Percentiles rank a stretch among this genome's conserved stretches.
Evolutionary conservation across 2,329 filamentous ascomycete species (phyloP).

Genomic region (Thelonectria blattea): DNA sequence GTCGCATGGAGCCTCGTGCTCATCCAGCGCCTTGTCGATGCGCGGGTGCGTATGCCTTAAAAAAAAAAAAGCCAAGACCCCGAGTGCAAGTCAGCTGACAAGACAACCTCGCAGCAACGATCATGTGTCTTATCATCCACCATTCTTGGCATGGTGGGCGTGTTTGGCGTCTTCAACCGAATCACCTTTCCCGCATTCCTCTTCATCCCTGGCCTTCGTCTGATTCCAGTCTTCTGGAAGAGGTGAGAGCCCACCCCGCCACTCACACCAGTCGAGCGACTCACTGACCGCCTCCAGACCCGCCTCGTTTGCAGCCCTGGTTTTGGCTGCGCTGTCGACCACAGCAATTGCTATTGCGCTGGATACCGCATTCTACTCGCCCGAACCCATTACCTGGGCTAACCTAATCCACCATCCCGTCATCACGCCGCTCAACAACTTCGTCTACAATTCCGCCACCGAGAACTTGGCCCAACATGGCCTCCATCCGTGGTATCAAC

Average conservation of each 20-base stretch:
- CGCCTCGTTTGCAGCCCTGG: constrained; percentile 66
- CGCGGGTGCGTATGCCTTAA: constrained; percentile 64
- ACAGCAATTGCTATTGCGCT: constrained; percentile 75
- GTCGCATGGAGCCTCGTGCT: constrained; percentile 94
- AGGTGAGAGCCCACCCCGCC: constrained; percentile 62
- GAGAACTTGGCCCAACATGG: constrained; percentile 78
- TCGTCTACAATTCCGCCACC: constrained; percentile 74
- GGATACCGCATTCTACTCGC: constrained; percentile 84
- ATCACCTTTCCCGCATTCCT: constrained; percentile 97
- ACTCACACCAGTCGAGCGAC: constrained; percentile 16
- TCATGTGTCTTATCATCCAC: constrained; percentile 78
- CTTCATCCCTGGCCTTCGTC: constrained; percentile 78
- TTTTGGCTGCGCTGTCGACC: constrained; percentile 70
- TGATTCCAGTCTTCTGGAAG: constrained; percentile 84
- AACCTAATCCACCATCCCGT: constrained; percentile 69
- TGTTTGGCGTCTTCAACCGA: constrained; percentile 92
- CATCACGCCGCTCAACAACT: constrained; percentile 79
- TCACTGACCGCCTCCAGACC: constrained; percentile 51
- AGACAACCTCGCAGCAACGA: constrained; percentile 61
- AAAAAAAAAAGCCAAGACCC: constrained; percentile 11
- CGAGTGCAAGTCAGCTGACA: constrained; percentile 29
- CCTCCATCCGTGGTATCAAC: constrained; percentile 80
- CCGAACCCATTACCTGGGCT: constrained; percentile 67
- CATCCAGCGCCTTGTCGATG: constrained; percentile 82
- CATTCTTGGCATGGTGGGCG: constrained; percentile 78